Evolutionary conservation across 768 basidiomycete species (phyloP).

Genomic region (Suillus decipiens): DNA sequence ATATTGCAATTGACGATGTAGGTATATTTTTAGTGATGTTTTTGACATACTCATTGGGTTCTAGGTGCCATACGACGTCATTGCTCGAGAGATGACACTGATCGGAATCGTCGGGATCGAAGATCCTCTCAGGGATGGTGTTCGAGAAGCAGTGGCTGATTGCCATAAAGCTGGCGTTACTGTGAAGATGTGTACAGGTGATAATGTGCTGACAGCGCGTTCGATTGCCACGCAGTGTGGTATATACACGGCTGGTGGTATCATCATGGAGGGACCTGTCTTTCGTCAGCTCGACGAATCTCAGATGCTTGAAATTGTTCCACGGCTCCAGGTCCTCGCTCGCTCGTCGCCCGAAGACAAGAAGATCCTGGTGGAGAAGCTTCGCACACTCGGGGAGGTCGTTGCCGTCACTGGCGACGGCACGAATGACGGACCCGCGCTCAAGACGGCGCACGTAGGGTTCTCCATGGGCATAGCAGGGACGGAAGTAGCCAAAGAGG

Average conservation of each 20-base stretch:
- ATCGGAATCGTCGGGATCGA: conserved; percentile 94
- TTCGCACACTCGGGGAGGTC: conserved; percentile 85
- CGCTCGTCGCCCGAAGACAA: conserved; percentile 98
- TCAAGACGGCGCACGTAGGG: conserved; percentile 94
- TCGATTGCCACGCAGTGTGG: conserved; percentile 97
- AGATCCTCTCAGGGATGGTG: conserved; percentile 91
- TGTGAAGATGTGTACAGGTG: conserved; percentile 99
- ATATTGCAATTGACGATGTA: conserved; percentile 55
- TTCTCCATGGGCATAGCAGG: conserved; percentile 97
- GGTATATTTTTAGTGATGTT: conserved; percentile 16
- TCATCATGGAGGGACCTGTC: conserved; percentile 97
- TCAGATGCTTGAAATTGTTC: conserved; percentile 82
- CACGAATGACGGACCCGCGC: conserved; percentile 95
- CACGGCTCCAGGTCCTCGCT: conserved; percentile 93
- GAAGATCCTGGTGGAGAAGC: conserved; percentile 85
- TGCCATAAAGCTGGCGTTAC: conserved; percentile 88
- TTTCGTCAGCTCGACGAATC: conserved; percentile 76
- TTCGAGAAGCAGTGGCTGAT: conserved; percentile 83
- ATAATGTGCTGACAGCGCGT: conserved; percentile 93
- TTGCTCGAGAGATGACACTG: conserved; percentile 76
- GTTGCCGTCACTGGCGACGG: conserved; percentile 98
- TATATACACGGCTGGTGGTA: conserved; percentile 89
- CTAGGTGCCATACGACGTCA: conserved; percentile 66
- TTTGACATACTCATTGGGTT: conserved; percentile 16
- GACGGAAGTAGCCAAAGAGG: conserved; percentile 98